Evolutionary conservation across 129 eudicot genomes (phyloP), one percentile per base, ranked within the genome.

Genomic region (Flaveria bidentis): DNA sequence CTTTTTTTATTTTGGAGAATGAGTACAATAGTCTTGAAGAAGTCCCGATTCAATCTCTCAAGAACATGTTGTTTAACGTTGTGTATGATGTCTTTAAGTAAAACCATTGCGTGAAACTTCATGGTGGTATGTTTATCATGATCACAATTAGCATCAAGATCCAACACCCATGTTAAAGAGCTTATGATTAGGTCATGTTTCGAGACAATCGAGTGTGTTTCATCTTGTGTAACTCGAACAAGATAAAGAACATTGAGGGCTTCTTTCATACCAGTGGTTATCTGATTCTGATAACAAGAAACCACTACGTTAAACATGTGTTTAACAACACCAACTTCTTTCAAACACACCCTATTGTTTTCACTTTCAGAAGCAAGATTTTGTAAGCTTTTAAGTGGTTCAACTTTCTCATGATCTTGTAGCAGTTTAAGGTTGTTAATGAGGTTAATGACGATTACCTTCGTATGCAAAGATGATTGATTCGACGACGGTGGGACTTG

Each of bases 101-200:
- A 44, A 17, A 65, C 49, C 14, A 86, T 53, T 12, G 88, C 88
- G 25, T 88, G 81, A 57, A 36, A 62, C 56, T 82, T 81, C 55
- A 82, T 44, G 10, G 74, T 47, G 18, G 51, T 67, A 49, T 20
- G 2, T 49, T 33, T 33, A 45, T 74, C 69, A 60, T 74, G 64
- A 52, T 78, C 47, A 60, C 41, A 22, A 20, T 20, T 20, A 39
- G 33, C 9, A 61, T 76, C 76, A 45, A 71, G 63, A 56, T 77
- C 82, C 56, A 90, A 81, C 16, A 87, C 86, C 97, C 97, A 91
- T 20, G 83, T 81, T 28, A 91, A 28, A 0, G 90, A 44, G 14
- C 73, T 76, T 17, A 88, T 60, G 5, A 86, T 74, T 18, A 72
- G 85, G 26, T 81, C 83, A n/a, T 76, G 63, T 56, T 86, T 85